phyloP scores from a whole-genome alignment of 164 flowering plant genomes.

The Vitis labrusca region DNA sequence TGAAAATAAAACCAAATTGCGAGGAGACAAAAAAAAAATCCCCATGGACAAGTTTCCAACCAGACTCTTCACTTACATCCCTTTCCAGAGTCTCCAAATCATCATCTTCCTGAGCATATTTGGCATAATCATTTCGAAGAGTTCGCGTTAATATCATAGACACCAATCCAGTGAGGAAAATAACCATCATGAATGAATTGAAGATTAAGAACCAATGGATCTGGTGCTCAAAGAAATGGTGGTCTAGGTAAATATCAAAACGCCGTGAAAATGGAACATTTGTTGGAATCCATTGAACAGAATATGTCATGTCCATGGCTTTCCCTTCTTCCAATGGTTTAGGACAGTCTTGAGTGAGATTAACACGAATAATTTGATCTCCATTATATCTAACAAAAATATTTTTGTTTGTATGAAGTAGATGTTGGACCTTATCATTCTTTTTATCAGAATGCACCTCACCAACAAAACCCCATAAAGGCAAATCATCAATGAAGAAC shows the following conservation, averaged over 20 bases:
- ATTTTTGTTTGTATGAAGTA: slow-evolving; percentile 78
- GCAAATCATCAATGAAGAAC: slow-evolving; percentile 96
- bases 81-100: slow-evolving; percentile 96
- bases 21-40: slow-evolving; percentile 91
- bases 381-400: slow-evolving; percentile 69
- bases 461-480: slow-evolving; percentile 98
- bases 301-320: slow-evolving; percentile 74
- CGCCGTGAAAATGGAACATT: slow-evolving; percentile 80
- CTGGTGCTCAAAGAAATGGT: slow-evolving; percentile 99
- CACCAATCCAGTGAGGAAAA: slow-evolving; percentile 97
- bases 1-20: slow-evolving; percentile 72
- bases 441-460: slow-evolving; percentile 74
- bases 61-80: slow-evolving; percentile 98
- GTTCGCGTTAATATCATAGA: slow-evolving; percentile 99
- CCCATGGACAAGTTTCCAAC: slow-evolving; percentile 99
- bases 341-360: slow-evolving; percentile 79
- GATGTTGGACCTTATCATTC: slow-evolving; percentile 58
- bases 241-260: slow-evolving; percentile 95
- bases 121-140: slow-evolving; percentile 97
- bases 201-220: slow-evolving; percentile 98
- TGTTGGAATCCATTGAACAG: slow-evolving; percentile 78
- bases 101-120: slow-evolving; percentile 98
- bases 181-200: slow-evolving; percentile 99
- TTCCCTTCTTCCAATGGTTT: slow-evolving; percentile 81
- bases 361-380: slow-evolving; percentile 95